Base-by-base conservation (phyloP, 2,329 filamentous ascomycete genomes). In the Pestalotiopsis sp. region DNA sequence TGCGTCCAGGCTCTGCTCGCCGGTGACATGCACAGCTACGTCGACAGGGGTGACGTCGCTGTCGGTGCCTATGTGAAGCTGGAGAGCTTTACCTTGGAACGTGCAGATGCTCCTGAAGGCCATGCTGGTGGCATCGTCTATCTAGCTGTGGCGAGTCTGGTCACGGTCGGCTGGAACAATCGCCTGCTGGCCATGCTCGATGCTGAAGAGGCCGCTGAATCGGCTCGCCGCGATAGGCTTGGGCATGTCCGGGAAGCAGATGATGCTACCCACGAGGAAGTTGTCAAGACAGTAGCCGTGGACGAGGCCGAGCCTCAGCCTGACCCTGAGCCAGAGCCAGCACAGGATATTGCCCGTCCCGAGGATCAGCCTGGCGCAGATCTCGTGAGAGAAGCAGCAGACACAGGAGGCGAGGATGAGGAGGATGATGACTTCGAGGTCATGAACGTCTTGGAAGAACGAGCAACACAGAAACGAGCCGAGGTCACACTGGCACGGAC, bases 1-100 rank as follows among this genome's bases (percentile, higher is more conserved):
- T 88, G 84, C 71, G 80, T 89, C n/a, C 86, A 89, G 74, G 85
- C 85, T 0, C 75, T 89, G 7, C 74, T 88, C 57, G 75, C 77
- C 6, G 77, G 80, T 1, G 80, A 81, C 61, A 80, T 85, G 76
- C 85, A 88, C 65, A 79, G 81, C 4, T 81, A 86, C n/a, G 78
- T 87, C 9, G 81, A 86, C 56, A 75, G 74, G 1, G 82, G 81
- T 2, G 80, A 83, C n/a, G 72, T 89, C 45, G 77, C 76, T 4
- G 78, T 84, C 12, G 87, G 87, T 1, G 82, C 81, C 57, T 87
- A 87, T 72, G 80, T 89, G 25, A 80, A 80, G 49, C 73, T 86
- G n/a, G 80, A 84, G 36, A 72, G 75, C 9, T 84, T 85, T 57
- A 75, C 81, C 61, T 36, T 84, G 38, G 77, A 77, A 20, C 77